A percentile compares a stretch with the other conserved stretches of the same genome.
phyloP scores from a whole-genome alignment of 176 grass and related monocot genomes.

The Oryza brachyantha region DNA sequence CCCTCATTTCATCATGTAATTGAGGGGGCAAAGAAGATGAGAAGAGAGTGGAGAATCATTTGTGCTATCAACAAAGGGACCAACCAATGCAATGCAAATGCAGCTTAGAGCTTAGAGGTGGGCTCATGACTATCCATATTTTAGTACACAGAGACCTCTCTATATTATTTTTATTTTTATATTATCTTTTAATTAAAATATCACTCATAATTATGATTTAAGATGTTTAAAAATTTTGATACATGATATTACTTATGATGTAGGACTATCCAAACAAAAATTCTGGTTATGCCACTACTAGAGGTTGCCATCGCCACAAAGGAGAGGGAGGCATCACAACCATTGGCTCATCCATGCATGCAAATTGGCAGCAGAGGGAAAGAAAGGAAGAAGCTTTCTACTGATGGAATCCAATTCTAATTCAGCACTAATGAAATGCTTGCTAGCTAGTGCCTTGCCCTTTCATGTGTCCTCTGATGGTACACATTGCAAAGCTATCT shows the following conservation, averaged over 20 bases:
- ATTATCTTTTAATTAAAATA: too few species aligned
- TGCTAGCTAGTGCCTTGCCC: constrained; percentile 1
- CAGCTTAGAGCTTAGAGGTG: too few species aligned
- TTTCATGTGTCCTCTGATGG: constrained; percentile 19
- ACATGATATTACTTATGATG: too few species aligned
- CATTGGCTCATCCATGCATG: constrained; percentile 23
- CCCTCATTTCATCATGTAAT: constrained; percentile 7
- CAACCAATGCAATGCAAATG: constrained; percentile 20
- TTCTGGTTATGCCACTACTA: too few species aligned
- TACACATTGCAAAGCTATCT: neutral
- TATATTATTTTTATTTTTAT: too few species aligned
- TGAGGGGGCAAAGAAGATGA: neutral
- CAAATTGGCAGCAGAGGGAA: constrained; percentile 5
- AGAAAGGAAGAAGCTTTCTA: constrained; percentile 14
- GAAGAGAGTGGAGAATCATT: constrained; percentile 18
- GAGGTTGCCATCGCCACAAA: constrained; percentile 37
- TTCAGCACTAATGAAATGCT: constrained; percentile 29
- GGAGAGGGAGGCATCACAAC: constrained; percentile 36
- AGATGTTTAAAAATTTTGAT: too few species aligned
- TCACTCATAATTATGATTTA: too few species aligned
- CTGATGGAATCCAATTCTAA: constrained; percentile 40
- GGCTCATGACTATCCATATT: too few species aligned
- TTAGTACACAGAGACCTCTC: too few species aligned
- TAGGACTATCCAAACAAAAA: too few species aligned
- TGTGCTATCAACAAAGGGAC: constrained; percentile 32